These are phyloP conservation scores for Jatropha multifida DNA, from an alignment of 441 rosid species.

Conservation along the genomic window DNA sequence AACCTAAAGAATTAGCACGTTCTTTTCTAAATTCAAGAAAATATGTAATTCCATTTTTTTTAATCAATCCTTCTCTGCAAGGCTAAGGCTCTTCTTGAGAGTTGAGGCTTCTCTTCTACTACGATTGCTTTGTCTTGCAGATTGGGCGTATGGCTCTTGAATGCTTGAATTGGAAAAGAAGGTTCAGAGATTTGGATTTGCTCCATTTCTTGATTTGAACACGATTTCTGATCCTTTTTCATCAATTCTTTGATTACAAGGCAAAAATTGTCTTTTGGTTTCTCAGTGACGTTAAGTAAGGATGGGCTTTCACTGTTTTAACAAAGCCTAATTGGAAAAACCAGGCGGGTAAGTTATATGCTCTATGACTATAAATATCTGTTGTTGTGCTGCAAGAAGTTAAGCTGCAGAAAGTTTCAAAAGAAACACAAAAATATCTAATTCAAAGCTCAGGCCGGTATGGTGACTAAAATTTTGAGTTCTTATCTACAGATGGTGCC, in stretches of 20 bases:
- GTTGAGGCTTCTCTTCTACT: slow-evolving; percentile 15
- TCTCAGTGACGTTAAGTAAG: slow-evolving; percentile 28
- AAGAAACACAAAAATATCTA: neutral
- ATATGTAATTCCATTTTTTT: neutral
- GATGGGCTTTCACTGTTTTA: slow-evolving; percentile 19
- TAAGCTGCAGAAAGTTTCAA: too few relatives aligned
- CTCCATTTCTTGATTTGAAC: neutral
- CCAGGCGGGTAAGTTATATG: neutral
- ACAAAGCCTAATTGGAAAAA: neutral
- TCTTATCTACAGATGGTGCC: neutral
- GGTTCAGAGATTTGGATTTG: slow-evolving; percentile 29
- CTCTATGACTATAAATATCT: neutral
- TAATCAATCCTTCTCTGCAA: slow-evolving; percentile 22
- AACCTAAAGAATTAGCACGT: neutral
- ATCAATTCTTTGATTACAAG: slow-evolving; percentile 35
- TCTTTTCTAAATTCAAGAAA: slow-evolving; percentile 11
- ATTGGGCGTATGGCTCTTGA: slow-evolving; percentile 19
- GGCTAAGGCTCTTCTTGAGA: slow-evolving; percentile 12
- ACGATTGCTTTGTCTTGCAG: slow-evolving; percentile 66
- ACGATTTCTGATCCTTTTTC: slow-evolving; percentile 2
- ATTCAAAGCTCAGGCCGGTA: neutral
- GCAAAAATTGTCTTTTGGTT: slow-evolving; percentile 14
- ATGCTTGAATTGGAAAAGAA: slow-evolving; percentile 71
- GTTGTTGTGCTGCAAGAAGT: neutral
- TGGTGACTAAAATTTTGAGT: neutral